Base-by-base conservation (phyloP, 208 protist genomes). In the Wallacemonas rigidus region DNA sequence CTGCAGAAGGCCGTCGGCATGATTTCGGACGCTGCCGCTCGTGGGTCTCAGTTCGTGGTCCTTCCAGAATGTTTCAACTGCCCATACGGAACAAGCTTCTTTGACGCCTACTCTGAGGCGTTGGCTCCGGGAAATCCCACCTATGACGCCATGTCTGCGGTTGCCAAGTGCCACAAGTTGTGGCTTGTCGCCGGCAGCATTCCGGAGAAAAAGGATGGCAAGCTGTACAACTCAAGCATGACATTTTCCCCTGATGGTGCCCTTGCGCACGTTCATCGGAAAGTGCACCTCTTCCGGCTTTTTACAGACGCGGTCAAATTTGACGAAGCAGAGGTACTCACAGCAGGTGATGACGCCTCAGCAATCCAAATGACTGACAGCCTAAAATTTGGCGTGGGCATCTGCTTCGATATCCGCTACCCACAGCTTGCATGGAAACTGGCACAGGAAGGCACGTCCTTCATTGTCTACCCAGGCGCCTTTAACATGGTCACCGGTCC, bases 401-500 rank as follows among this genome's bases (percentile, higher is more conserved):
- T 99, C 63, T 99, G 98, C 80, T 99, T 99, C 84, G 98, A 99
- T 74, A 97, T 99, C 41, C 88, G 98, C 38, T 99, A 99, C 73
- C 94, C 98, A 7, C 94, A 98, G 47, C 75, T 99, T 15, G 90
- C 96, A 6, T 88, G 77, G 68, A 85, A 90, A 17, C 85, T 90
- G 56, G 77, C 85, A 8, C 72, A 74, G 1, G 72, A 90, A 63
- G 95, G 92, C 2, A 96, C 89, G 4, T 93, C 88, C 5, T 83
- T 99, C 38, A 67, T 99, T 17, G 77, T 99, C 8, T 99, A 97
- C 77, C 98, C 98, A 3, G 98, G 93, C 47, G 97, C 97, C 1
- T 99, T 99, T 81, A 99, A 99, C 82, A 99, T 99, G 97, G 97
- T 98, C 6, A 99, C 99, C 2, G 99, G 99, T 0, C 98, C 99